Evolutionary conservation across 176 grass and related monocot species (phyloP), one percentile per base, ranked within the genome.

Genomic region (Oryza nivara): DNA sequence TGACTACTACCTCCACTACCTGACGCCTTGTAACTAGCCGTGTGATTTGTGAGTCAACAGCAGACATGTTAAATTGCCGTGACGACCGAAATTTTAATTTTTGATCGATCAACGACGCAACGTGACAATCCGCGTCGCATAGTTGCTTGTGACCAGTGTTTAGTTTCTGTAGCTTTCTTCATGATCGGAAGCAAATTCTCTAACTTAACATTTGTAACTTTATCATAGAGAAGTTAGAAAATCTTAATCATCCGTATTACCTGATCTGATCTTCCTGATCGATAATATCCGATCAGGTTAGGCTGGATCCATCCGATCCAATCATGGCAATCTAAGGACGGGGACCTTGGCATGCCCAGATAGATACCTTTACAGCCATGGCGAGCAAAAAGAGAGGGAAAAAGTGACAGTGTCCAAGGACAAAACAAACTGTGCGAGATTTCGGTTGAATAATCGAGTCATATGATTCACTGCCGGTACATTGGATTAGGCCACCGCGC

Each of bases 281-380:
- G 68, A 72, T 48, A 17, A 20, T 36, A 51, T 17, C 60, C 28
- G 6, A 9, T 80, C 60, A 28, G 3, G 44, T 74, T 75, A 40
- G 58, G 58, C 35, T 11, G 26, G 61, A 40, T 65, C 52, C 40
- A 40, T 65, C 52, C 40, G 25, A 85, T 72, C 52, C 40, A 38
- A 85, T 72, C 67, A 79, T 49, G 75, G 6, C 28, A 13, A 19
- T 23, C 7, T 19, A 41, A 15, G 45, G 45, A 17, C 10, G 77
- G 64, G 79, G 79, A 87, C 85, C 85, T 76, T 82, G 7, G 11
- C 22, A 45, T 61, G 22, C 3, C 26, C 7, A 10, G 72, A 4
- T 2, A 41, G 23, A 36, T 36, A 36, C 35, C 65, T 70, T 63
- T 20, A 26, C 49, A 82, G 3, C 72, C 60, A 44, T 22, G 46